These are phyloP conservation scores for Mortierella claussenii DNA, from an alignment of 192 early-diverging fungal genomes.

Conservation along the genomic window DNA sequence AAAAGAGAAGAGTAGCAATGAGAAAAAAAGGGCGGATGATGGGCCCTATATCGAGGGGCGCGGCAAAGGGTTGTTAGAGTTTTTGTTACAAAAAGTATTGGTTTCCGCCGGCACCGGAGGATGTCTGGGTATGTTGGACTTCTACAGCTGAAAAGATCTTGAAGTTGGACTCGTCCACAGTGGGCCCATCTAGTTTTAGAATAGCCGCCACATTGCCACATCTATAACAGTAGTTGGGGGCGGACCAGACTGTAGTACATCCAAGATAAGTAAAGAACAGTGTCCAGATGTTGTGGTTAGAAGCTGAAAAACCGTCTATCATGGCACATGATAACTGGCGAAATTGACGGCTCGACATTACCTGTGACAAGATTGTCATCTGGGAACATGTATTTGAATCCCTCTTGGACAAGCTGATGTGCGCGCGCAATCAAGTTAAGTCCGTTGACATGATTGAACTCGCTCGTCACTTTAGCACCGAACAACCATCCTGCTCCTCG, in stretches of 20 bases:
- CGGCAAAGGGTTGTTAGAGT: background rate
- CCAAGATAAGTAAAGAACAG: background rate
- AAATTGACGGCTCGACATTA: too few relatives aligned
- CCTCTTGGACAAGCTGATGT: slow-evolving; percentile 98
- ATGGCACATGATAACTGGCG: too few relatives aligned
- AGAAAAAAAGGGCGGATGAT: background rate
- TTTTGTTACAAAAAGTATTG: slow-evolving; percentile 58
- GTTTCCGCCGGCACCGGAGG: slow-evolving; percentile 53
- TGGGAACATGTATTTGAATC: slow-evolving; percentile 94
- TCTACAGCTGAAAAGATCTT: slow-evolving; percentile 98
- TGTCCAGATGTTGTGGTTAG: too few relatives aligned
- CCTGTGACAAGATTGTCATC: slow-evolving; percentile 94
- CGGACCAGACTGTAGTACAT: slow-evolving; percentile 79
- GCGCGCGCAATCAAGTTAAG: slow-evolving; percentile 92
- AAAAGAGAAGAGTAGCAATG: background rate
- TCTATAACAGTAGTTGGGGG: slow-evolving; percentile 98
- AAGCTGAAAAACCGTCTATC: too few relatives aligned
- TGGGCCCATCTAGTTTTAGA: slow-evolving; percentile 81
- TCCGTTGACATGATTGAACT: slow-evolving; percentile 95
- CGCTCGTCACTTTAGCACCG: slow-evolving; percentile 92
- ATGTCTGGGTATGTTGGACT: slow-evolving; percentile 77
- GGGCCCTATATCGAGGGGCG: too few relatives aligned
- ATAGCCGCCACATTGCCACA: slow-evolving; percentile 98
- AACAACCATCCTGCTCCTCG: slow-evolving; percentile 97
- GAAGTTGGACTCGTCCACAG: slow-evolving; percentile 87